Base-by-base conservation (phyloP, 1,284 basidiomycete genomes). In the Xerocomus minutiporus region DNA sequence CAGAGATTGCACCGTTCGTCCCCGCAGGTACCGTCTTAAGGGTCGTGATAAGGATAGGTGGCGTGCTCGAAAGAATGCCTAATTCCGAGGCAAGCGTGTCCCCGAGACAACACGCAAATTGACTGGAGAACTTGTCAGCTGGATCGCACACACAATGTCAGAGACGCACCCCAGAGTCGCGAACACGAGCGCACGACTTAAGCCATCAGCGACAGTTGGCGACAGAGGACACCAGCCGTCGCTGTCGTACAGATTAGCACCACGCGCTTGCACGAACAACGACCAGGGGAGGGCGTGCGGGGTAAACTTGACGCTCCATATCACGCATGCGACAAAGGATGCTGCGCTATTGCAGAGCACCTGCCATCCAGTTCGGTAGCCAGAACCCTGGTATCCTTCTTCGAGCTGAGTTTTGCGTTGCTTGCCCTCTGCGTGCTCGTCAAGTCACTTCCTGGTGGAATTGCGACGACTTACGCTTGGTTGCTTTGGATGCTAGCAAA, bases 1-100 rank as follows among this genome's bases (percentile, higher is more conserved):
- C 51, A 1, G 90, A 90, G 57, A 97, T 79, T 1, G 81, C 95
- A 8, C 95, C 95, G 65, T 98, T 97, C 1, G 95, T 97, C 1
- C 95, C 95, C 0, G 88, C 86, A 1, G 93, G 93, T 0, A 95
- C 91, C 0, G 71, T 59, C 52, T 76, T 75, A 44, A 86, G 68
- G 1, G 87, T 92, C 2, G 91, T 91, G 60, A 93, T 80, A 29
- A 94, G 79, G 39, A 82, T 68, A 0, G 93, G 93, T 5, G 76
- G 76, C 4, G 79, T 76, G 15, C 67, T 68, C 17, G 90, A 86
- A 45, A 93, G 78, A 62, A 93, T 94, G 29, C 93, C 93, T 23
- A 96, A 79, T 70, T 92, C 88, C 13, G 88, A 91, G 0, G 82
- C 82, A 9, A 84, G 79, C 0, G 91, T 94, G 63, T 94, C 91